Evolutionary conservation across 352 stramenopile genomes (phyloP).

Genomic region (Phytopythium boreale): DNA sequence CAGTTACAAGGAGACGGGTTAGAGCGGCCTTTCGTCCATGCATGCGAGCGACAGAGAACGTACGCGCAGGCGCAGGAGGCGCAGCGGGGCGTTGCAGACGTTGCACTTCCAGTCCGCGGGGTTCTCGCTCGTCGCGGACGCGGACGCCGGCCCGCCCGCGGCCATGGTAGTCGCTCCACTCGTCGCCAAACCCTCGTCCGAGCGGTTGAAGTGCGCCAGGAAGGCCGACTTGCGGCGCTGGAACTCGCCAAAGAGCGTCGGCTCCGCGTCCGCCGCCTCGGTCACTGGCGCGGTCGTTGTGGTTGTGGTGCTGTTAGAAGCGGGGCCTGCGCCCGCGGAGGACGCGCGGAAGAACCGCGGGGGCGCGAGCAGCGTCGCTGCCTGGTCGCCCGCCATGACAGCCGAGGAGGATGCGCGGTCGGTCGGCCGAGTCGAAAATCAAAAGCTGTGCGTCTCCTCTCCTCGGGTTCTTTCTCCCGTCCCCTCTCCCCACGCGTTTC

Average conservation of each 20-base stretch:
- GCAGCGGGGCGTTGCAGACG: constrained; percentile 56
- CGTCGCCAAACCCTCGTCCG: constrained; percentile 7
- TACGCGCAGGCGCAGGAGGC: constrained; percentile 47
- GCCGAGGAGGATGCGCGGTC: neutral
- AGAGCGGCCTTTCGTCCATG: neutral
- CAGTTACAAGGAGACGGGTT: neutral
- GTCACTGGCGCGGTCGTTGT: neutral
- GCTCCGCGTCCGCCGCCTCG: constrained; percentile 18
- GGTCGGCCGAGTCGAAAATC: neutral
- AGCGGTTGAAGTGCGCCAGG: constrained; percentile 43
- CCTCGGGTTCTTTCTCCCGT: neutral
- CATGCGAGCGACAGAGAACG: constrained; percentile 15
- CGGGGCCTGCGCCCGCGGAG: neutral
- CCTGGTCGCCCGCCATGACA: constrained; percentile 6
- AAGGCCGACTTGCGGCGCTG: constrained; percentile 48
- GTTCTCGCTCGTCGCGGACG: constrained; percentile 9
- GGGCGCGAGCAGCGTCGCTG: neutral
- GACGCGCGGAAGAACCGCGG: constrained; percentile 4
- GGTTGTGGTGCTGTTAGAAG: constrained; percentile 6
- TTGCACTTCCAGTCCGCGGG: constrained; percentile 53
- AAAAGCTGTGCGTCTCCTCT: neutral
- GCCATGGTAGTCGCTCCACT: constrained; percentile 13
- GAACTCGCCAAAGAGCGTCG: constrained; percentile 32
- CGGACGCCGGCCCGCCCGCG: constrained; percentile 2
- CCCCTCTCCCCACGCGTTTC: neutral